phyloP scores from a whole-genome alignment of 441 rosid genomes.

The Mallotus japonicus region DNA sequence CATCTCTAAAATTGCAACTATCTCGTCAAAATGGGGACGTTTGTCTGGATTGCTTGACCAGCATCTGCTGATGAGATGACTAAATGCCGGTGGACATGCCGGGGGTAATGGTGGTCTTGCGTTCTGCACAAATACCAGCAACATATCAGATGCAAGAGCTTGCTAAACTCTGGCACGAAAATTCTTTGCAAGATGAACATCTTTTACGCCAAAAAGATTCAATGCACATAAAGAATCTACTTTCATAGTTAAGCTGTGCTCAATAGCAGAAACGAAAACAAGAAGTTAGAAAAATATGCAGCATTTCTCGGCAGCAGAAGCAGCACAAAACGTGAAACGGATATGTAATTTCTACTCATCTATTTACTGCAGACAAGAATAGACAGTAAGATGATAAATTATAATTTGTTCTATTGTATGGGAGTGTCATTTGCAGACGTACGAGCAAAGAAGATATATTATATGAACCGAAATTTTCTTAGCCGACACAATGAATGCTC shows the following conservation, averaged over 20 bases:
- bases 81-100: constrained; percentile 50
- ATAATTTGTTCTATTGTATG: neutral
- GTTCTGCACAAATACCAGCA: constrained; percentile 41
- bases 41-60: constrained; percentile 62
- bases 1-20: constrained; percentile 51
- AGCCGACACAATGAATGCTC: neutral
- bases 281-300: neutral
- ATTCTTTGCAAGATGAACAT: neutral
- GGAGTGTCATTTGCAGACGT: neutral
- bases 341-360: neutral
- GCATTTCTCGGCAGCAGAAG: neutral
- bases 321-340: neutral
- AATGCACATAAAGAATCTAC: neutral
- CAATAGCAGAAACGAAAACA: neutral
- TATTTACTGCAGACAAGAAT: neutral
- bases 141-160: constrained; percentile 1
- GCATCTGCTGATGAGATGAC: constrained; percentile 54
- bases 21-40: constrained; percentile 62
- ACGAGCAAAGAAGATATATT: neutral
- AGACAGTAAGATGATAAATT: neutral
- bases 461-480: neutral
- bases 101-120: constrained; percentile 70
- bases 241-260: neutral
- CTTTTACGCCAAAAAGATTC: neutral
- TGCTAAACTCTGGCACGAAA: neutral